Percentiles rank a stretch among this genome's conserved stretches.
Evolutionary conservation across 1,139 yeast species (phyloP).

Genomic region (Saccharomycopsis phalli): DNA sequence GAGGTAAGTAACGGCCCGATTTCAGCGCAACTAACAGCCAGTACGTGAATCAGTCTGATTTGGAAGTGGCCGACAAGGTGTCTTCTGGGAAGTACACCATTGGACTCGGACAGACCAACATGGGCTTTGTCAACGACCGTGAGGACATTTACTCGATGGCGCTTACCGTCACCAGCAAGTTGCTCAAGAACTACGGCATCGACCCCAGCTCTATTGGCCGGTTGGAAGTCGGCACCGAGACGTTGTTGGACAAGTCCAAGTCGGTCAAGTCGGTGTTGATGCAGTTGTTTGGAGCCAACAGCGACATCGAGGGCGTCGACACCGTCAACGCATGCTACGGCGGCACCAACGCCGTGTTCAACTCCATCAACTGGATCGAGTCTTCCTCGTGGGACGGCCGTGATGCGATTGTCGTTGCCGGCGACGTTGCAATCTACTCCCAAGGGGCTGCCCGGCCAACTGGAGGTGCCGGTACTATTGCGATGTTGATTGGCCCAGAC

Average conservation of each 20-base stretch:
- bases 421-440: conserved; percentile 96
- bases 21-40: conserved; percentile 24
- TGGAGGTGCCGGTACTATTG: conserved; percentile 98
- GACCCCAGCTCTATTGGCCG: conserved; percentile 83
- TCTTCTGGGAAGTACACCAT: conserved; percentile 95
- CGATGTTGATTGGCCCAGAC: conserved; percentile 92
- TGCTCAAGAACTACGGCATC: conserved; percentile 71
- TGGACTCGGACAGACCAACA: conserved; percentile 96
- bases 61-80: conserved; percentile 79
- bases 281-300: conserved; percentile 86
- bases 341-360: conserved; percentile 92
- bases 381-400: conserved; percentile 98
- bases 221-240: conserved; percentile 97
- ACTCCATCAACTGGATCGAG: conserved; percentile 93
- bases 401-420: conserved; percentile 93
- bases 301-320: conserved; percentile 93
- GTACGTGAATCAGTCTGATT: conserved; percentile 81
- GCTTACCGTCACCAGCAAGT: conserved; percentile 69
- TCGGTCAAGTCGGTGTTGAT: conserved; percentile 93
- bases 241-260: conserved; percentile 92
- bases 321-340: conserved; percentile 98
- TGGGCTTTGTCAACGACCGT: conserved; percentile 95
- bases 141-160: conserved; percentile 94
- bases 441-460: conserved; percentile 99
- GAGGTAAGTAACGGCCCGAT: conserved; percentile 31